These are phyloP conservation scores for Thalia dealbata DNA, from an alignment of 176 grass and related monocot genomes.

Conservation along the genomic window DNA sequence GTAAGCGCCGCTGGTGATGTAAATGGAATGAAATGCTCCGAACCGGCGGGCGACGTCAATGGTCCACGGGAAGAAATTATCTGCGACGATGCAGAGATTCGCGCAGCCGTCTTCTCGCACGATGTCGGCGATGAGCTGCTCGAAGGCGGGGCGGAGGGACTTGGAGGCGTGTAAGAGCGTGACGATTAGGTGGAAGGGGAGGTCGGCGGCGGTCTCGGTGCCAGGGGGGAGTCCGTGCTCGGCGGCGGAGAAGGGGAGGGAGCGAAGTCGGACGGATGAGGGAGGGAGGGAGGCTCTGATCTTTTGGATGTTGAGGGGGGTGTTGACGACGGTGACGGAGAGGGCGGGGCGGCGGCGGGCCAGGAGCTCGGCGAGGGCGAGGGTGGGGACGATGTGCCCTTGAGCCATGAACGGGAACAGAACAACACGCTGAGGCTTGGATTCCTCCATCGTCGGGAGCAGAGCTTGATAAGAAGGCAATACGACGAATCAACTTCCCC, in stretches of 20 bases:
- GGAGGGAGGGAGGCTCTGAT: background rate
- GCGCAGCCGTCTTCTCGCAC: background rate
- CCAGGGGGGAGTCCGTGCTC: constrained; percentile 40
- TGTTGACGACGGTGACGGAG: constrained; percentile 28
- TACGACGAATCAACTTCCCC: no score
- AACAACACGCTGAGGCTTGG: constrained; percentile 14
- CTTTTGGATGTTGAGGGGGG: constrained; percentile 11
- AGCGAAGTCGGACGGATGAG: constrained; percentile 25
- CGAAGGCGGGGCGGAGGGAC: constrained; percentile 46
- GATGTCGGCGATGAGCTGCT: constrained; percentile 31
- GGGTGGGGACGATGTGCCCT: constrained; percentile 30
- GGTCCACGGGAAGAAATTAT: constrained; percentile 51
- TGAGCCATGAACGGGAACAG: constrained; percentile 34
- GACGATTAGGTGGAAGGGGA: constrained; percentile 44
- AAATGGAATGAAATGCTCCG: constrained; percentile 32
- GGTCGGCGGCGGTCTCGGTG: constrained; percentile 27
- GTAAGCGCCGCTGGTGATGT: constrained; percentile 42
- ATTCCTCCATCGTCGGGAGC: no score
- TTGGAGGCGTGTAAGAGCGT: constrained; percentile 35
- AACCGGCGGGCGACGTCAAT: constrained; percentile 25
- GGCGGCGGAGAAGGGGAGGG: constrained; percentile 34
- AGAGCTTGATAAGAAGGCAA: no score
- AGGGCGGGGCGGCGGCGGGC: constrained; percentile 5
- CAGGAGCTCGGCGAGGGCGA: constrained; percentile 22
- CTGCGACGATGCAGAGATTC: constrained; percentile 39